phyloP scores from a whole-genome alignment of 2,329 filamentous ascomycete species.

The Aspergillus udagawae region DNA sequence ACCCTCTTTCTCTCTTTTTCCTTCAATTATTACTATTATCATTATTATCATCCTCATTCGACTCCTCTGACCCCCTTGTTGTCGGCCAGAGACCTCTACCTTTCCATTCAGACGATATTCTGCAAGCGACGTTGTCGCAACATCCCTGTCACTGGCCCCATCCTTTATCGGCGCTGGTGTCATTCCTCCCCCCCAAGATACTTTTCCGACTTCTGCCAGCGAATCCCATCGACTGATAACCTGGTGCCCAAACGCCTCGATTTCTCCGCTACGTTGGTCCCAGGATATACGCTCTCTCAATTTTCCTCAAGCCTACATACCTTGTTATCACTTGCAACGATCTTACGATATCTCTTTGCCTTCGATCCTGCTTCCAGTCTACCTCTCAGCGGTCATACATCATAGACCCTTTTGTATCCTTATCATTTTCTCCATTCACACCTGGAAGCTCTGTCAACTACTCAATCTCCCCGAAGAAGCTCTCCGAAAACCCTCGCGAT shows the following conservation, averaged over 20 bases:
- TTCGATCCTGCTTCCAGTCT: neutral
- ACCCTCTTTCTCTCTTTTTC: neutral
- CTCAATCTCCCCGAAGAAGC: neutral
- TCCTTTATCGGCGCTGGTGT: constrained; percentile 20
- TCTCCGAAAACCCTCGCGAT: neutral
- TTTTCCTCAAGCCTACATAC: constrained; percentile 10
- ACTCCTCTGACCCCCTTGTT: constrained; percentile 3
- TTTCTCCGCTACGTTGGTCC: constrained; percentile 25
- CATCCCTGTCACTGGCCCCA: constrained; percentile 33
- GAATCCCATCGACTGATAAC: constrained; percentile 27
- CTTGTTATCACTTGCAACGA: constrained; percentile 14
- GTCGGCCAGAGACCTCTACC: neutral
- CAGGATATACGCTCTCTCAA: constrained; percentile 12
- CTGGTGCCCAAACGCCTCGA: constrained; percentile 36
- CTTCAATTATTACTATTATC: neutral
- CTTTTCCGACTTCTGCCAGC: constrained; percentile 24
- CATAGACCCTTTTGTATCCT: neutral
- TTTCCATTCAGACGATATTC: constrained; percentile 7
- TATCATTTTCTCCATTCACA: neutral
- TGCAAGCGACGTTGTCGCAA: constrained; percentile 21
- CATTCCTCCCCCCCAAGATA: constrained; percentile 23
- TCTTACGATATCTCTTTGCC: neutral
- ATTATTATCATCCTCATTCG: neutral
- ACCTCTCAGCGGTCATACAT: neutral
- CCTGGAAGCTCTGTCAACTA: neutral